These are phyloP conservation scores for Garcia nutans DNA, from an alignment of 345 rosid species.

Conservation along the genomic window DNA sequence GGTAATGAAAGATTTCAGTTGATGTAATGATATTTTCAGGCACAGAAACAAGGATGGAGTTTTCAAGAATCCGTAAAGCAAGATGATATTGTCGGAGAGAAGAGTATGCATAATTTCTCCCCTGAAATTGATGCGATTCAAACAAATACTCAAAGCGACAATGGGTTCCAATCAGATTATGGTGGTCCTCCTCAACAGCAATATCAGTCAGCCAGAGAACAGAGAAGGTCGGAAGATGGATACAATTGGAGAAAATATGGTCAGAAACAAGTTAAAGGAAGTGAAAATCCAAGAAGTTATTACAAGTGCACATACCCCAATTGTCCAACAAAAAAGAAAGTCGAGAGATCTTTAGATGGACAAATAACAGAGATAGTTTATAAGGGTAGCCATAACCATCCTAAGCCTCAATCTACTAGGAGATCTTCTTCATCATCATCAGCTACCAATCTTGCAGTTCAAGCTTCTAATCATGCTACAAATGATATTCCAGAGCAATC, in stretches of 20 bases:
- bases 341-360: slow-evolving; percentile 81
- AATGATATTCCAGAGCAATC: slow-evolving; percentile 56
- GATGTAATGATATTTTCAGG: slow-evolving; percentile 23
- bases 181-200: slow-evolving; percentile 33
- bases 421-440: slow-evolving; percentile 30
- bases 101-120: slow-evolving; percentile 37
- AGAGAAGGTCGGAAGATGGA: slow-evolving; percentile 75
- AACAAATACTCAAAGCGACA: slow-evolving; percentile 31
- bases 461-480: slow-evolving; percentile 25
- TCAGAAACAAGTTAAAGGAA: slow-evolving; percentile 92
- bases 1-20: not conserved
- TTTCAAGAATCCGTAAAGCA: slow-evolving; percentile 43
- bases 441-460: slow-evolving; percentile 37
- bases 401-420: slow-evolving; percentile 69
- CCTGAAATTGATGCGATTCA: slow-evolving; percentile 45
- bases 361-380: slow-evolving; percentile 87
- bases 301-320: slow-evolving; percentile 81
- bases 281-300: slow-evolving; percentile 93
- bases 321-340: slow-evolving; percentile 88
- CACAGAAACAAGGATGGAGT: slow-evolving; percentile 49
- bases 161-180: slow-evolving; percentile 33
- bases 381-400: slow-evolving; percentile 87
- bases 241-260: slow-evolving; percentile 98
- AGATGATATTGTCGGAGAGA: slow-evolving; percentile 23
- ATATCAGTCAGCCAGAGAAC: slow-evolving; percentile 48